Evolutionary conservation across 257 asterid species (phyloP).

Genomic region (Nicotiana paniculata): DNA sequence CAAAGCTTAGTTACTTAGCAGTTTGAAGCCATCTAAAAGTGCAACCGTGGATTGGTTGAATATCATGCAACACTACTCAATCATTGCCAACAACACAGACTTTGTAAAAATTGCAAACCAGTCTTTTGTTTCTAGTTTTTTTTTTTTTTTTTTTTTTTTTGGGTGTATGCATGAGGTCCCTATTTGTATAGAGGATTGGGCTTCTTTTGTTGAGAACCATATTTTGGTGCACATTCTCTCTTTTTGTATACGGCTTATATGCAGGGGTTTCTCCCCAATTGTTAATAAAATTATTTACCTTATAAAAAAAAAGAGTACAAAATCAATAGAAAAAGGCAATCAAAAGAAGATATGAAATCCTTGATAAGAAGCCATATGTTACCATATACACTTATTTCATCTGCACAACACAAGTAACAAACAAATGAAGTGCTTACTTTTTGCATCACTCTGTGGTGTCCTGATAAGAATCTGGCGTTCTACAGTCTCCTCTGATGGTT

Average conservation of each 20-base stretch:
- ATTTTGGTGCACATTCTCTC: too few species aligned
- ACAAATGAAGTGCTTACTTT: conserved; percentile 34
- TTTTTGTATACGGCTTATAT: too few species aligned
- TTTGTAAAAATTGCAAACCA: too few species aligned
- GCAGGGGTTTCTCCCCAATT: too few species aligned
- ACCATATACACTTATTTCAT: background rate
- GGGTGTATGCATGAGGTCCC: too few species aligned
- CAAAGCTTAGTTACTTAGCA: background rate
- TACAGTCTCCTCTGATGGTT: conserved; percentile 40
- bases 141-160: too few species aligned
- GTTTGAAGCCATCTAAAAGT: background rate
- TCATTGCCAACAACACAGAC: background rate
- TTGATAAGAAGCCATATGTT: background rate
- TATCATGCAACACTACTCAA: background rate
- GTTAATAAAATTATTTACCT: too few species aligned
- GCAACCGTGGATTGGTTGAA: background rate
- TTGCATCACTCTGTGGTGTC: conserved; percentile 24
- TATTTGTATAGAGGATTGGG: too few species aligned
- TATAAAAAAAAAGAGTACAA: background rate
- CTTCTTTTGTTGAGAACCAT: too few species aligned
- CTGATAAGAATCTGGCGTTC: conserved; percentile 46
- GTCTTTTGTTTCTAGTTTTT: too few species aligned
- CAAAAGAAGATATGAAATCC: background rate
- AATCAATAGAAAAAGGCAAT: background rate
- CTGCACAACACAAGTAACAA: background rate